phyloP scores from a whole-genome alignment of 2,329 filamentous ascomycete species.

The Arthroderma uncinatum region DNA sequence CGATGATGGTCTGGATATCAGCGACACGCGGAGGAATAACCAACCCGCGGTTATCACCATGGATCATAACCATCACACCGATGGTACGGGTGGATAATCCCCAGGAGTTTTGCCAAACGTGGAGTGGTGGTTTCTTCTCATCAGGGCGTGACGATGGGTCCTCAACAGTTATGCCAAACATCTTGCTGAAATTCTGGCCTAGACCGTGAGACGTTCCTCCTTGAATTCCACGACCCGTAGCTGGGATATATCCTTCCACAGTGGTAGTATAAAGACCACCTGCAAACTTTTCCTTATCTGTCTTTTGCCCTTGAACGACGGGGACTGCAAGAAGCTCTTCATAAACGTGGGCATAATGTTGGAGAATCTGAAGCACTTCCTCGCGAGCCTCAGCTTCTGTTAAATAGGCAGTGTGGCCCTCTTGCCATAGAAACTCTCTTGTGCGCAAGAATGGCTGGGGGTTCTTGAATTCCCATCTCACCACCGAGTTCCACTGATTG shows the following conservation, averaged over 20 bases:
- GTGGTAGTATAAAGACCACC: conserved; percentile 95
- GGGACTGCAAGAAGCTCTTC: conserved; percentile 89
- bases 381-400: conserved; percentile 68
- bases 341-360: conserved; percentile 85
- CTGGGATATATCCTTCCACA: conserved; percentile 90
- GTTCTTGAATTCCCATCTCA: conserved; percentile 97
- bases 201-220: conserved; percentile 89
- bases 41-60: conserved; percentile 89
- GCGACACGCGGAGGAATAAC: conserved; percentile 86
- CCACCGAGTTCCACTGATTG: conserved; percentile 96
- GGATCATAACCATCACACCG: conserved; percentile 97
- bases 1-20: conserved; percentile 72
- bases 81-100: conserved; percentile 94
- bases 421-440: conserved; percentile 95
- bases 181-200: conserved; percentile 97
- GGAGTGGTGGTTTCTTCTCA: conserved; percentile 65
- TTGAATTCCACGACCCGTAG: conserved; percentile 92
- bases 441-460: conserved; percentile 75
- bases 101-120: conserved; percentile 99
- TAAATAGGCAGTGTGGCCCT: conserved; percentile 86
- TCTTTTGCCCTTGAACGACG: conserved; percentile 87
- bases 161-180: conserved; percentile 97
- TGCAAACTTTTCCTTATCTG: conserved; percentile 95
- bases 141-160: conserved; percentile 63
- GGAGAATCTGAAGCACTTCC: conserved; percentile 86